Evolutionary conservation across 371 early-diverging fungal genomes (phyloP), one percentile per base, ranked within the genome.

Genomic region (Basidiobolus meristosporus): DNA sequence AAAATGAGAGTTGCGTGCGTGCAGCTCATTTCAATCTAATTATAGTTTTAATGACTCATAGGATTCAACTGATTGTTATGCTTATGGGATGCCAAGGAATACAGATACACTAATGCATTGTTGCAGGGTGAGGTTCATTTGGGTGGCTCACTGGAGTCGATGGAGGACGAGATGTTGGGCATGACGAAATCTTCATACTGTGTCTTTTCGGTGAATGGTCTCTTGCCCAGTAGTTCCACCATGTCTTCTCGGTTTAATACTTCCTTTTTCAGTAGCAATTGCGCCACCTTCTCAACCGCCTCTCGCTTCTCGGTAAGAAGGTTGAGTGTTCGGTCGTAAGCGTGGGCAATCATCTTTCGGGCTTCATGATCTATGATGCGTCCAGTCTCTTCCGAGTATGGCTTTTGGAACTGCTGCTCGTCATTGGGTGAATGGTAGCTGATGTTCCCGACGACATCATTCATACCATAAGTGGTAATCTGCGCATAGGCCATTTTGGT

Each of bases 401-500:
- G 98, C 61, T 95, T 93, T 48, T 82, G 82, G 70, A 84, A 82
- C 48, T 73, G 70, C 35, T 70, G 67, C 31, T 78, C 72, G 38
- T 78, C 65, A 28, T 80, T 71, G 31, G 76, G 72, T 41, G 51
- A 55, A 46, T 82, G 72, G 45, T 73, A 93, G 17, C 80, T 78
- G 34, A 97, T 45, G 44, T 83, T 78, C 9, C 98, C 98, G 0
- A 97, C 68, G 36, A 65, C 65, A 33, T 57, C 50, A 56, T 87
- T 90, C 98, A 97, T 98, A 39, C 98, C 98, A 51, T 89, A 96
- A 12, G 78, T 73, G 32, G 81, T 65, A 16, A 98, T 77, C 60
- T 85, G 82, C 23, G 91, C 88, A 51, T 97, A 98, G 7, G 97
- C 97, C 74, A 88, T 77, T 59, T 81, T 82, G 21, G 96, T 96